Evolutionary conservation across 352 stramenopile species (phyloP), one percentile per base, ranked within the genome.

Genomic region (Pythium rishiriense): DNA sequence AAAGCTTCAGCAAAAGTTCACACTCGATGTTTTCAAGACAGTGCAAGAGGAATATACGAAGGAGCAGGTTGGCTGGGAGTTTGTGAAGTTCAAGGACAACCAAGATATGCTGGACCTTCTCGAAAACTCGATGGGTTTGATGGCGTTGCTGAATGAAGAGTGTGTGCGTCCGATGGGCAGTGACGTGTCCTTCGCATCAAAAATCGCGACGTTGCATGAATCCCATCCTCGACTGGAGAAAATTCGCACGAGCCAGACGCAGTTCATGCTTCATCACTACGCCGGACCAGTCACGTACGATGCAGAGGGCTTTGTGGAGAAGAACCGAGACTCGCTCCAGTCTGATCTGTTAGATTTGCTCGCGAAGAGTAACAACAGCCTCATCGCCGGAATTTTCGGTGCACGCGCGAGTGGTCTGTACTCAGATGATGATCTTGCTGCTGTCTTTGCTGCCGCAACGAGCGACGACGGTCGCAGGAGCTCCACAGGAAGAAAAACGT

Each of bases 1-100:
- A 66, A 98, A 97, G 67, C 75, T 98, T 25, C 92, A 98, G 67
- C 87, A 97, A 54, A 95, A 96, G 61, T 96, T 96, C 62, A 96
- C 85, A 3, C 62, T 86, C 39, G 87, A 96, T 48, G 84, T 94
- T 7, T 96, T 94, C 69, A 91, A 92, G 69, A 94, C 81, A 1
- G 87, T 96, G 0, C 85, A 96, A 65, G 83, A 93, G 47, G 87
- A 95, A 62, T 95, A 95, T 62, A 64, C 75, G 29, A 73, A 76
- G 62, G 87, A 95, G 49, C 74, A 80, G 35, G 73, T 95, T 12
- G 74, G 73, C 1, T 95, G 87, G 87, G 75, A 90, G 50, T 93
- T 92, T 21, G 74, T 96, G 17, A 83, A 81, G 59, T 97, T 91
- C 65, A 79, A 81, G 42, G 91, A 97, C 69, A 97, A 97, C 66